Evolutionary conservation across 225 moss, liverwort and hornwort species (phyloP), one percentile per base, ranked within the genome.

Genomic region (Marchantia polymorpha): DNA sequence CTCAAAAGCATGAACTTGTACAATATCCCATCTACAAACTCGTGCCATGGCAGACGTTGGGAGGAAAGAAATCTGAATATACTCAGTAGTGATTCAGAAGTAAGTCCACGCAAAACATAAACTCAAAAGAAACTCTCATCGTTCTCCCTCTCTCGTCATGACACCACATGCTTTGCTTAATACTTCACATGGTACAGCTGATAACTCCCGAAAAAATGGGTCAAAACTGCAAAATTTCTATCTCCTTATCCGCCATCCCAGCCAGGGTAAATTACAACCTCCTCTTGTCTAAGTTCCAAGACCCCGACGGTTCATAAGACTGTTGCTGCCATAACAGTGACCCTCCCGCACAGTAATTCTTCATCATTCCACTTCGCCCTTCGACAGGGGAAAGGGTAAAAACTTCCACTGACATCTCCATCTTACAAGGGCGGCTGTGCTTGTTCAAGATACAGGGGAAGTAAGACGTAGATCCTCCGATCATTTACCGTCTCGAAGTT

Each of bases 171-270:
- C 29, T 67, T 31, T 30, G 67, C 67, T 67, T 30, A 67, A 1
- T 31, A 67, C 27, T 67, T 17, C 67, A 30, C 71, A 50, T 49
- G 49, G 49, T 48, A 72, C 71, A 72, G 71, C 50, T 72, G 7
- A n/a, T 47, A 8, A 72, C 7, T 69, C 14, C n/a, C 14, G 71
- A 27, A 72, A 49, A 50, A 39, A 72, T 50, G 48, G 31, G 20
- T 72, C 47, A 72, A 72, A 72, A 49, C 71, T 72, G 71, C 19
- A 49, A 39, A 22, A 20, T 23, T 51, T 72, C 71, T 72, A 48
- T n/a, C 7, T 48, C 49, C 71, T 48, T 9, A n/a, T 47, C 15
- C 70, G 12, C 47, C 47, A 47, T 72, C 71, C 71, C 49, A 71
- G 17, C 71, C 49, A 50, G 48, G 71, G 7, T 49, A 72, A 22